Evolutionary conservation across 2,329 filamentous ascomycete genomes (phyloP).

Genomic region (Trematosphaeria pertusa): DNA sequence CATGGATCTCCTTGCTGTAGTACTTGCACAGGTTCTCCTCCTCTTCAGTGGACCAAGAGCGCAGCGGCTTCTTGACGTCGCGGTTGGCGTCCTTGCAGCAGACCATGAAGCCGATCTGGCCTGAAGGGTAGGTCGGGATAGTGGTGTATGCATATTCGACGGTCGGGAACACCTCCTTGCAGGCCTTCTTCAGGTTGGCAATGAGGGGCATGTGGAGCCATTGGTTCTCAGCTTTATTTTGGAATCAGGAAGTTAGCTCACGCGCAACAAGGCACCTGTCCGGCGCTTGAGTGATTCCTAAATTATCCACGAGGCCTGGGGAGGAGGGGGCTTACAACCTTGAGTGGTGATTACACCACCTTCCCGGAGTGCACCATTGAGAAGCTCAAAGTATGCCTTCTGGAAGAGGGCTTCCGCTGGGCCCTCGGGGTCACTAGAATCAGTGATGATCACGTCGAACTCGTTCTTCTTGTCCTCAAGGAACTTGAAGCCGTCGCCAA

Average conservation of each 20-base stretch:
- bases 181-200: constrained; percentile 92
- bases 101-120: constrained; percentile 99
- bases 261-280: constrained; percentile 19
- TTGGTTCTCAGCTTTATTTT: constrained; percentile 86
- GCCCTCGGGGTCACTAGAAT: constrained; percentile 96
- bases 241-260: constrained; percentile 32
- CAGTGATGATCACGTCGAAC: constrained; percentile 99
- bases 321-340: constrained; percentile 92
- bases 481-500: constrained; percentile 99
- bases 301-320: constrained; percentile 27
- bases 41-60: constrained; percentile 82
- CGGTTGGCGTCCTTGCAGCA: constrained; percentile 91
- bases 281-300: constrained; percentile 20
- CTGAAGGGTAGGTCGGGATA: constrained; percentile 97
- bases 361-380: constrained; percentile 86
- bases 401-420: constrained; percentile 96
- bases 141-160: constrained; percentile 99
- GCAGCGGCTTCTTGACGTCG: constrained; percentile 84
- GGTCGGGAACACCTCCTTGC: constrained; percentile 95
- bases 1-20: constrained; percentile 97
- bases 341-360: constrained; percentile 99
- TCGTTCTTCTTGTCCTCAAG: constrained; percentile 93
- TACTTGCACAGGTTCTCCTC: constrained; percentile 93
- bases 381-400: constrained; percentile 97
- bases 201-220: constrained; percentile 98